Evolutionary conservation across 306 rosid genomes (phyloP), one percentile per base, ranked within the genome.

Genomic region (Senna siamea): DNA sequence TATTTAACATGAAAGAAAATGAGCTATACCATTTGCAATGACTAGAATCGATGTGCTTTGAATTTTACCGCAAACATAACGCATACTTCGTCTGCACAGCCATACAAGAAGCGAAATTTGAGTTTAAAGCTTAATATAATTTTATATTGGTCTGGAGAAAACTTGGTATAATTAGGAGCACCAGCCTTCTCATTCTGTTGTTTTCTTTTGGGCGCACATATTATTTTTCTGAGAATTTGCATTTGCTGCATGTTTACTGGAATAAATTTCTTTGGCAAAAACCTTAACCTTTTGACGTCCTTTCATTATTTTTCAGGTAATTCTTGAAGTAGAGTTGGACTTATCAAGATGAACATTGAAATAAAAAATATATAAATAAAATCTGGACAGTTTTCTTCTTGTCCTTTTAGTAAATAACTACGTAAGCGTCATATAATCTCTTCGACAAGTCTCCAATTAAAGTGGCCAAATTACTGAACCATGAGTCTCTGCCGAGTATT

Each of bases 1-100:
- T 26, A 75, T 67, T 64, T 78, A 57, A 75, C 71, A 13, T 65
- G 53, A 73, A 38, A 62, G 44, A 69, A 66, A 73, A 82, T 37
- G 59, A 48, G 54, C 35, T 76, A 52, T 38, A 59, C 53, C 78
- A 56, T 56, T 38, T 41, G 18, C 72, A 4, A 6, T 20, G 32
- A 28, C 50, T n/a, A 14, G 56, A 23, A 14, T 23, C 44, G 3
- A 7, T 55, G 34, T 7, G 20, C 8, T 43, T 14, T 58, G 37
- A 32, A 66, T 46, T 22, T 23, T n/a, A 0, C 22, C 2, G 23
- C 37, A 34, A 11, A 11, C 34, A 14, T 48, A 15, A 59, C 8
- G n/a, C 40, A 50, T 62, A 50, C 41, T n/a, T 7, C 28, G 35
- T 62, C 1, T 62, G 51, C 70, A 20, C n/a, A 32, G n/a, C 18